phyloP scores from a whole-genome alignment of 352 stramenopile genomes.

The Elongisporangium senticosum region DNA sequence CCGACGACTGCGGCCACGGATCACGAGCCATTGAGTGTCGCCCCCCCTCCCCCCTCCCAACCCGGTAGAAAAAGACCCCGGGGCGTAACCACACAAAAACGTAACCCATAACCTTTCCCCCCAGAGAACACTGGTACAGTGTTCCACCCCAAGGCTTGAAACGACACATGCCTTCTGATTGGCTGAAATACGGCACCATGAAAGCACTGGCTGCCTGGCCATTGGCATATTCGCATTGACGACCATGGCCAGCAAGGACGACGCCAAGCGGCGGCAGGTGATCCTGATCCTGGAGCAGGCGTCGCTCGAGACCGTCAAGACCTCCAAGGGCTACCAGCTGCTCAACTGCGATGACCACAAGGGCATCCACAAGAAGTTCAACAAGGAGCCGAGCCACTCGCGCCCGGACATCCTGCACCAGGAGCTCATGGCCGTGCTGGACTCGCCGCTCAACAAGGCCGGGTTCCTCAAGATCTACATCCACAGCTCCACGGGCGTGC shows the following conservation, averaged over 20 bases:
- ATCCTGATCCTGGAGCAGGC: slow-evolving; percentile 98
- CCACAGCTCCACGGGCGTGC: slow-evolving; percentile 94
- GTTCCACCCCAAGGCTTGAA: neutral
- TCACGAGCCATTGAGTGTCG: neutral
- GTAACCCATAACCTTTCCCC: neutral
- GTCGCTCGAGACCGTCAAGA: slow-evolving; percentile 99
- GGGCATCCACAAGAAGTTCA: slow-evolving; percentile 92
- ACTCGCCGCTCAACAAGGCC: slow-evolving; percentile 99
- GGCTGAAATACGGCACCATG: neutral
- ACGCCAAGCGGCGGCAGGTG: slow-evolving; percentile 86
- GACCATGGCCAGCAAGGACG: slow-evolving; percentile 46
- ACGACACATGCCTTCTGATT: neutral
- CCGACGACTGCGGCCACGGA: neutral
- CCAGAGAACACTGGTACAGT: neutral
- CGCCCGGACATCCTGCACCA: slow-evolving; percentile 99
- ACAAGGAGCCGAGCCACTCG: slow-evolving; percentile 95
- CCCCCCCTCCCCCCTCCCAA: neutral
- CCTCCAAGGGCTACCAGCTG: slow-evolving; percentile 97
- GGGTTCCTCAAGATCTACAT: slow-evolving; percentile 98
- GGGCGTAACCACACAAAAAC: neutral
- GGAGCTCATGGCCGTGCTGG: slow-evolving; percentile 97
- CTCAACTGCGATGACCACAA: slow-evolving; percentile 99
- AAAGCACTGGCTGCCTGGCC: neutral
- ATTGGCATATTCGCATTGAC: slow-evolving; percentile 4
- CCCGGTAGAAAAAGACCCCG: neutral